These are phyloP conservation scores for Scutellaria galericulata DNA, from an alignment of 257 asterid species.

Conservation along the genomic window DNA sequence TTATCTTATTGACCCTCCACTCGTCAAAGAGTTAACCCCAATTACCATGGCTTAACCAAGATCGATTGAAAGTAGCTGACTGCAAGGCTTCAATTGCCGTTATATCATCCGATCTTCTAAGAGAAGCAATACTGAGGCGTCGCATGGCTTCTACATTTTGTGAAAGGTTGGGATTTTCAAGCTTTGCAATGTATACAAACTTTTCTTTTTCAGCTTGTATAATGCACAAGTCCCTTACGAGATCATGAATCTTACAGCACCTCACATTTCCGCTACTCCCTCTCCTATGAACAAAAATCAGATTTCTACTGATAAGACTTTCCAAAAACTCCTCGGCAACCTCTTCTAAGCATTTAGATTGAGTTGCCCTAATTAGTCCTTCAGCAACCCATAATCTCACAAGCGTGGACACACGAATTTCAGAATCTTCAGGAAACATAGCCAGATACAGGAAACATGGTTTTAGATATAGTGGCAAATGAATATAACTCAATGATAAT, in stretches of 20 bases:
- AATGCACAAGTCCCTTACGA: conserved; percentile 35
- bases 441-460: conserved; percentile 40
- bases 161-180: not conserved
- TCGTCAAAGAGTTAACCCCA: too few species aligned
- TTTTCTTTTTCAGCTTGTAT: conserved; percentile 29
- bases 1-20: too few species aligned
- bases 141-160: too few species aligned
- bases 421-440: conserved; percentile 30
- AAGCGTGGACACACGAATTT: conserved; percentile 18
- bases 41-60: conserved; percentile 16
- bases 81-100: not conserved
- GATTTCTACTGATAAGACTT: conserved; percentile 36
- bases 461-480: conserved; percentile 38
- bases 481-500: conserved; percentile 36
- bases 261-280: conserved; percentile 24
- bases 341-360: conserved; percentile 37
- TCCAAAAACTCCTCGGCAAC: conserved; percentile 27
- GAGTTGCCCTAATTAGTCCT: conserved; percentile 26
- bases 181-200: conserved; percentile 22
- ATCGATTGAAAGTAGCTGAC: conserved; percentile 9
- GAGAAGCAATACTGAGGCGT: too few species aligned
- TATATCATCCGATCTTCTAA: too few species aligned
- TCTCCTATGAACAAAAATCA: conserved; percentile 15
- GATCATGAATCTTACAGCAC: conserved; percentile 38
- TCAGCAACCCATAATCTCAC: conserved; percentile 40